Evolutionary conservation across 73 alveolate genomes (phyloP).

Genomic region (Paramecium bursaria): DNA sequence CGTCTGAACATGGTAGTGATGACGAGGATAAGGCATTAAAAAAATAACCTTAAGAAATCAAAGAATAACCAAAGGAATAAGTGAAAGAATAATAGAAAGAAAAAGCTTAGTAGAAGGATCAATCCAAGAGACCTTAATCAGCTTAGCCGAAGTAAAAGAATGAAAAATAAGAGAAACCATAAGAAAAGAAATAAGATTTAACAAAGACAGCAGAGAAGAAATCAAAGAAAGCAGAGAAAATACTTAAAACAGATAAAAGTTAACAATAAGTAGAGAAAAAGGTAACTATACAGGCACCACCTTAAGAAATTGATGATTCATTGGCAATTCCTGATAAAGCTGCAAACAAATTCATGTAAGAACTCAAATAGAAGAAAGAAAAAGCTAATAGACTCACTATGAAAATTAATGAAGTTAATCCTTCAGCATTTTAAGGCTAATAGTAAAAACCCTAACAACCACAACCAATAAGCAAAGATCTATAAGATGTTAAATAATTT

Average conservation of each 20-base stretch:
- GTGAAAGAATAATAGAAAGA: neutral
- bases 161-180: neutral
- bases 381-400: conserved; percentile 58
- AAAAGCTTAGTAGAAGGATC: neutral
- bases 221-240: conserved; percentile 16
- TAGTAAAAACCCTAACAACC: neutral
- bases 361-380: conserved; percentile 40
- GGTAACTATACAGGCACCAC: neutral
- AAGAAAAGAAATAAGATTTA: neutral
- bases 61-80: no score
- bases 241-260: neutral
- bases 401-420: conserved; percentile 61
- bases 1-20: conserved; percentile 59
- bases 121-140: conserved; percentile 36
- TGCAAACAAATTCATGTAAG: conserved; percentile 30
- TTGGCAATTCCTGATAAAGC: conserved; percentile 58
- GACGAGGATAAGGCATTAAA: conserved; percentile 2
- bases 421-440: neutral
- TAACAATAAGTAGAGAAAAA: neutral
- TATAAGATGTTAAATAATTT: conserved; percentile 20
- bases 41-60: neutral
- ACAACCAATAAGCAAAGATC: conserved; percentile 14
- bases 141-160: neutral
- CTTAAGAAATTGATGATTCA: conserved; percentile 29
- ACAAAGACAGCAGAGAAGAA: neutral